These are phyloP conservation scores for Geum urbanum DNA, from an alignment of 306 rosid genomes.

Conservation along the genomic window DNA sequence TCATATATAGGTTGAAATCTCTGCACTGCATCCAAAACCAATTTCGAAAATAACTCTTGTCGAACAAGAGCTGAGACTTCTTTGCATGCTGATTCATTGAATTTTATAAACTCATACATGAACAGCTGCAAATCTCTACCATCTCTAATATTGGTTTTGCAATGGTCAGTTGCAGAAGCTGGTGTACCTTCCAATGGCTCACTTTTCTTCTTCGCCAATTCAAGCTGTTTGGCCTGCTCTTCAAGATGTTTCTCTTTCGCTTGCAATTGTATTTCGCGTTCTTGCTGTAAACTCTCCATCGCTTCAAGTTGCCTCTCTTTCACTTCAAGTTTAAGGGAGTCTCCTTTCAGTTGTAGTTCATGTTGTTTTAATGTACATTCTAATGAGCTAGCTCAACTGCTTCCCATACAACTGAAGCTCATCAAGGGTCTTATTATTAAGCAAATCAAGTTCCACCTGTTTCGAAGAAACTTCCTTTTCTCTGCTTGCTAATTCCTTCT, in stretches of 20 bases:
- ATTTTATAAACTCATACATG: conserved; percentile 24
- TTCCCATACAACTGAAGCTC: neutral
- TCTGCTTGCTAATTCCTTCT: neutral
- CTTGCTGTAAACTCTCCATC: neutral
- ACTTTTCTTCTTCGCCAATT: neutral
- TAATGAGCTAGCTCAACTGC: neutral
- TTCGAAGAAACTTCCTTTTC: neutral
- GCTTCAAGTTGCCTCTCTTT: neutral
- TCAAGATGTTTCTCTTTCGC: conserved; percentile 23
- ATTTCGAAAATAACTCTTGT: conserved; percentile 28
- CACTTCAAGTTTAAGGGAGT: neutral
- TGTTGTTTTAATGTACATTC: neutral
- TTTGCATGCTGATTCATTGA: conserved; percentile 19
- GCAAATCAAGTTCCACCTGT: neutral
- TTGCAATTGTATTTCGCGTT: conserved; percentile 20
- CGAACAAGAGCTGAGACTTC: conserved; percentile 26
- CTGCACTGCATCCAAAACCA: conserved; percentile 42
- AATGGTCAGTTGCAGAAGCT: conserved; percentile 3
- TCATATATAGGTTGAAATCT: conserved; percentile 33
- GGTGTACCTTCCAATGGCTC: neutral
- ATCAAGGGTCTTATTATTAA: neutral
- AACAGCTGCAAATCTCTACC: conserved; percentile 9
- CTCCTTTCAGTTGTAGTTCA: neutral
- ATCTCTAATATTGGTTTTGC: conserved; percentile 5
- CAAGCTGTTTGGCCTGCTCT: neutral